phyloP scores from a whole-genome alignment of 768 basidiomycete species.

The Tylopilus subfusipes region DNA sequence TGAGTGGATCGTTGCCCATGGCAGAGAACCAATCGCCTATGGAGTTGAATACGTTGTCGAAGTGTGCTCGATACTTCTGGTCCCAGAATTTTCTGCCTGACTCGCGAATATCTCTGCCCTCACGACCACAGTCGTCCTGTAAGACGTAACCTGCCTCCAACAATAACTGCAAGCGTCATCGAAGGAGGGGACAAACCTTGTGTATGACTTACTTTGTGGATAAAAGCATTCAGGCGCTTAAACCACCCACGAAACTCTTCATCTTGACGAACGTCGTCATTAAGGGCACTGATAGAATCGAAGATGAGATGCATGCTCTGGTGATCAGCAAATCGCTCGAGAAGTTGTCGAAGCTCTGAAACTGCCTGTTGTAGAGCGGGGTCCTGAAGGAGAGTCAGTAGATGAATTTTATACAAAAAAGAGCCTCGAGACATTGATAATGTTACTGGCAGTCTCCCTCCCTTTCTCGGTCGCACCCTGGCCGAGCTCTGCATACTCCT shows the following conservation, averaged over 20 bases:
- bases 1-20: conserved; percentile 81
- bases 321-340: conserved; percentile 89
- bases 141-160: conserved; percentile 84
- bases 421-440: conserved; percentile 13
- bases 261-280: conserved; percentile 72
- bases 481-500: conserved; percentile 60
- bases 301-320: conserved; percentile 63
- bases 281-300: conserved; percentile 67
- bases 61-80: conserved; percentile 66
- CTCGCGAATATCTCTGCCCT: conserved; percentile 63
- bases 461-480: conserved; percentile 35
- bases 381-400: conserved; percentile 38
- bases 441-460: conserved; percentile 23
- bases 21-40: conserved; percentile 78
- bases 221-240: conserved; percentile 52
- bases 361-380: conserved; percentile 53
- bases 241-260: conserved; percentile 76
- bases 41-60: conserved; percentile 73
- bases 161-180: conserved; percentile 44
- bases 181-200: background rate
- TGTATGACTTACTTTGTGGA: conserved; percentile 51
- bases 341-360: conserved; percentile 67
- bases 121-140: conserved; percentile 66
- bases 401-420: conserved; percentile 7
- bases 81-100: conserved; percentile 77